Evolutionary conservation across 306 rosid genomes (phyloP).

Genomic region (Inga laurina): DNA sequence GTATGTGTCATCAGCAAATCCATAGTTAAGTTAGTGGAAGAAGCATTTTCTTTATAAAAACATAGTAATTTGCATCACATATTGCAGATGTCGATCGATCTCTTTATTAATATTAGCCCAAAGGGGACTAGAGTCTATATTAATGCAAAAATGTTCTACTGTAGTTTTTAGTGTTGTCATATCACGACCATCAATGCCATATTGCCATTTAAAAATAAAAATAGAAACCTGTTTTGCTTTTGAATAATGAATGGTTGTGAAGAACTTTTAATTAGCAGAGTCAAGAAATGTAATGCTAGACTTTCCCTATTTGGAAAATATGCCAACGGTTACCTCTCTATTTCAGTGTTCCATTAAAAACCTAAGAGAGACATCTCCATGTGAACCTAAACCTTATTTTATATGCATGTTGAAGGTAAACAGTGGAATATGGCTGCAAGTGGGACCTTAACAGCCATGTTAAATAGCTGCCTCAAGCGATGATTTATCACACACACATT

Average conservation of each 20-base stretch:
- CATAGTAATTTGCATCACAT: conserved; percentile 22
- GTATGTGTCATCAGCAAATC: neutral
- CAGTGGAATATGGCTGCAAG: conserved; percentile 35
- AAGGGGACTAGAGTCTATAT: conserved; percentile 10
- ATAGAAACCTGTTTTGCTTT: conserved; percentile 5
- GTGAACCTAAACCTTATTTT: conserved; percentile 51
- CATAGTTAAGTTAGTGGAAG: conserved; percentile 51
- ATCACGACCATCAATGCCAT: conserved; percentile 49
- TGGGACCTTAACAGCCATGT: conserved; percentile 58
- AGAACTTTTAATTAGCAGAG: conserved; percentile 26
- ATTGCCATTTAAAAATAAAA: neutral
- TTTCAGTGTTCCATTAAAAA: conserved; percentile 28
- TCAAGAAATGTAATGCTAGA: conserved; percentile 20
- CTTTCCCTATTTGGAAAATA: conserved; percentile 57
- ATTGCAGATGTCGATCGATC: conserved; percentile 15
- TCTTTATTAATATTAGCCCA: neutral
- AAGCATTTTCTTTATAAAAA: conserved; percentile 51
- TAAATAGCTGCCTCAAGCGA: conserved; percentile 52
- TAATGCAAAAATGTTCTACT: conserved; percentile 21
- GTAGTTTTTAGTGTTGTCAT: conserved; percentile 71
- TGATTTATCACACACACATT: neutral
- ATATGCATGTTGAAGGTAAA: conserved; percentile 33
- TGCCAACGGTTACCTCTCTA: conserved; percentile 39
- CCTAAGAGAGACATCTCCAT: conserved; percentile 52
- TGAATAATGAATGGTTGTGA: conserved; percentile 39